Evolutionary conservation across 768 basidiomycete species (phyloP).

Genomic region (Boletus bicolor): DNA sequence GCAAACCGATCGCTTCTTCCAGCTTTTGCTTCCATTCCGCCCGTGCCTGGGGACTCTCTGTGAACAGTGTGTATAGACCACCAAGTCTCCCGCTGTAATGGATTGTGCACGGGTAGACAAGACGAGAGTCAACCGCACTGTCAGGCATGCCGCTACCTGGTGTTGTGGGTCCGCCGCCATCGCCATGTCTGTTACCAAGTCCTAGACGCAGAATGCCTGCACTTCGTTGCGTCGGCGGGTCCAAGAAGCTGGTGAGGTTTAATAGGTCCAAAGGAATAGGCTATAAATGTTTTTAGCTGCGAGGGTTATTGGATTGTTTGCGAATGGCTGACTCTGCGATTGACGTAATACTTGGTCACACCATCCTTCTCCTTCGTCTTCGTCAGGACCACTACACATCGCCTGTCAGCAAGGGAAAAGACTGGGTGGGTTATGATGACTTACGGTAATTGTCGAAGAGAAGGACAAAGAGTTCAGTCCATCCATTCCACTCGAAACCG

Average conservation of each 20-base stretch:
- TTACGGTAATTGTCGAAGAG: constrained; percentile 93
- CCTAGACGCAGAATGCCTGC: constrained; percentile 65
- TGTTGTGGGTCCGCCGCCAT: constrained; percentile 23
- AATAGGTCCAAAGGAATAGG: constrained; percentile 92
- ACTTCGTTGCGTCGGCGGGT: constrained; percentile 72
- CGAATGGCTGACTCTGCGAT: constrained; percentile 58
- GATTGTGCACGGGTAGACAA: constrained; percentile 84
- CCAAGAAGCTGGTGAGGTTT: constrained; percentile 79
- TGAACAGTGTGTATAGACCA: constrained; percentile 83
- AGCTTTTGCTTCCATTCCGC: constrained; percentile 88
- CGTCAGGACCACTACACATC: constrained; percentile 74
- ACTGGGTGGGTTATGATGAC: constrained; percentile 24
- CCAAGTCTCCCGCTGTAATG: constrained; percentile 87
- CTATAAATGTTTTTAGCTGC: constrained; percentile 36
- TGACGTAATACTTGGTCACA: constrained; percentile 72
- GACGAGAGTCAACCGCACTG: constrained; percentile 58
- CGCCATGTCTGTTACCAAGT: constrained; percentile 40
- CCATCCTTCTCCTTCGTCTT: constrained; percentile 80
- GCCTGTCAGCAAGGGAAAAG: constrained; percentile 9
- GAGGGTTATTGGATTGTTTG: neutral
- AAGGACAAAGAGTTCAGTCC: constrained; percentile 86
- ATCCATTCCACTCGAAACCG: constrained; percentile 84
- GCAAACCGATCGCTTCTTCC: constrained; percentile 80
- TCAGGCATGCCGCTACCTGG: constrained; percentile 36
- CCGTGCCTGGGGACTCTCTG: constrained; percentile 73